Evolutionary conservation across 2,329 filamentous ascomycete species (phyloP), one percentile per base, ranked within the genome.

Genomic region (Ophiobolus disseminans): DNA sequence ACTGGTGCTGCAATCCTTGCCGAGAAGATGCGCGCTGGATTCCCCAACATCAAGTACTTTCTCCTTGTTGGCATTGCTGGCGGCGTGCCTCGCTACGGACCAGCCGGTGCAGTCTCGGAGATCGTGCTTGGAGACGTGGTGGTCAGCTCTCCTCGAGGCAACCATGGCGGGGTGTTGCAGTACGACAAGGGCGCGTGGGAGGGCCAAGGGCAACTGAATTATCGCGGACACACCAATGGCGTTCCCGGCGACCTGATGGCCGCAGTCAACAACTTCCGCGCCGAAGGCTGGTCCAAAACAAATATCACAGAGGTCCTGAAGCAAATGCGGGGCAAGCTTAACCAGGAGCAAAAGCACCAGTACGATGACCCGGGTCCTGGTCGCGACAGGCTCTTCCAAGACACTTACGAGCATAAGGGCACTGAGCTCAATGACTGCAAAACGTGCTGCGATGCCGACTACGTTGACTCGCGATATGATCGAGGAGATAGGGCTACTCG

Each of bases 41-140:
- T 56, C 25, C 48, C 49, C 5, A 50, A 50, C 30, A 57, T 60
- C 39, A 48, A 43, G 14, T 55, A 46, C 30, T 54, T 58, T 38
- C 14, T 61, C 1, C 20, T 59, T 1, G 59, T 64, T 13, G 53
- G 59, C 16, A 64, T 62, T 28, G 55, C 38, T 48, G 53, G 59
- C n/a, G 59, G 61, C 4, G 55, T 57, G 3, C 59, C 53, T 23
- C 25, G 41, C 40, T 57, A 61, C 32, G 50, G 56, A 14, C 47
- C 50, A 28, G 26, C 52, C 14, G 45, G 58, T 39, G 52, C 46
- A 34, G 42, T 3, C 5, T 42, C 40, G 2, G 43, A 57, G 39
- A 59, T 65, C 11, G 47, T 55, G n/a, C 49, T 65, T 13, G 55
- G 59, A 20, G 60, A 63, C 43, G 52, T 65, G 26, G 60, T 62